A percentile compares a stretch with the other conserved stretches of the same genome.
These are phyloP conservation scores for Gossypium bickii DNA, from an alignment of 345 rosid species.

Conservation along the genomic window DNA sequence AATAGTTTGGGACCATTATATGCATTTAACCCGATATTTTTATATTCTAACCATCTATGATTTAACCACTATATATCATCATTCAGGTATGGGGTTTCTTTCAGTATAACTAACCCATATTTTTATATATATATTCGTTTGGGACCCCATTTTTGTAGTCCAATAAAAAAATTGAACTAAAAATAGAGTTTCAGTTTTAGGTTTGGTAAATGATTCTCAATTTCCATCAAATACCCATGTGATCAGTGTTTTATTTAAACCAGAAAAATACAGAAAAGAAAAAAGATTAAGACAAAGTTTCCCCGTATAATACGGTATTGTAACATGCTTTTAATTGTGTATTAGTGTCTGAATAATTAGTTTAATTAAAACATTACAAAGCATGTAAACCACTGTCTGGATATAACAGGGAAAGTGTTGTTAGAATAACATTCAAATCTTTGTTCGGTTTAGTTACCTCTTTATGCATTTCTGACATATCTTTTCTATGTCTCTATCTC, in stretches of 20 bases:
- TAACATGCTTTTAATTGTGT: constrained; percentile 14
- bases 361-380: neutral
- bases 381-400: neutral
- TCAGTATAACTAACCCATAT: constrained; percentile 23
- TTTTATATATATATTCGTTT: neutral
- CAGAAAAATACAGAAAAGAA: constrained; percentile 16
- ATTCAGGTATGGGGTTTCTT: constrained; percentile 39
- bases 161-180: neutral
- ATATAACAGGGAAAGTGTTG: neutral
- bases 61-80: constrained; percentile 8
- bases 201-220: constrained; percentile 27
- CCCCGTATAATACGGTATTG: constrained; percentile 21
- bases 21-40: too few species aligned
- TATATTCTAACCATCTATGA: neutral
- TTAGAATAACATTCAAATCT: neutral
- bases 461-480: neutral
- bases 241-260: constrained; percentile 20
- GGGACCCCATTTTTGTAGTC: constrained; percentile 18
- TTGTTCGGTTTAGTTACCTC: constrained; percentile 14
- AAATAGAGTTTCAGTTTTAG: constrained; percentile 10
- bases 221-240: constrained; percentile 26
- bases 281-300: constrained; percentile 18
- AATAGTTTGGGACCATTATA: too few species aligned
- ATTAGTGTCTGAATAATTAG: too few species aligned
- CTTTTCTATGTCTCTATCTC: neutral